A percentile compares a stretch with the other conserved stretches of the same genome.
Evolutionary conservation across 2,329 filamentous ascomycete genomes (phyloP).

Genomic region (Septoria petroselini): DNA sequence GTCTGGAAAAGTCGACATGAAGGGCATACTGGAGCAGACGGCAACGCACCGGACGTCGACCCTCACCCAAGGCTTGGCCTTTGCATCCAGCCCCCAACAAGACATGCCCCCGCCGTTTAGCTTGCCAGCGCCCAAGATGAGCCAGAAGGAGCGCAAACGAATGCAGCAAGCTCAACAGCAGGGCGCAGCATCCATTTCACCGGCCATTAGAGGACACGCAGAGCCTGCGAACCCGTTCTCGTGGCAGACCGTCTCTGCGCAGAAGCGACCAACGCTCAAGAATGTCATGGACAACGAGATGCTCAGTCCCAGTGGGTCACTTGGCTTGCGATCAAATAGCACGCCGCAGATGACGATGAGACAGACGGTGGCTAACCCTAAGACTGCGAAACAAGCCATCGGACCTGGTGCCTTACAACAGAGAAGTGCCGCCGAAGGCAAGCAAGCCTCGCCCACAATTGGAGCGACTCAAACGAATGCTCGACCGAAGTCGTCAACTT

Average conservation of each 20-base stretch:
- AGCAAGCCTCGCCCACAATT: constrained; percentile 12
- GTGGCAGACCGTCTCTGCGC: constrained; percentile 62
- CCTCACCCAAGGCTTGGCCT: constrained; percentile 42
- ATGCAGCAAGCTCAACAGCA: constrained; percentile 64
- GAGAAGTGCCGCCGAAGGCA: constrained; percentile 21
- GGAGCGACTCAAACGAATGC: background rate
- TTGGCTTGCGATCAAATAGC: constrained; percentile 30
- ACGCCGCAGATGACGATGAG: constrained; percentile 59
- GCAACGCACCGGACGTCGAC: constrained; percentile 46
- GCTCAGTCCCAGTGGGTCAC: constrained; percentile 32
- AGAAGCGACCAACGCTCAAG: constrained; percentile 51
- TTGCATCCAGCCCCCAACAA: constrained; percentile 27
- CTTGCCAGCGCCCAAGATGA: constrained; percentile 60
- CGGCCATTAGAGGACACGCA: constrained; percentile 24
- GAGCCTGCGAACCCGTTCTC: constrained; percentile 37
- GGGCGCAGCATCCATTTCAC: constrained; percentile 11
- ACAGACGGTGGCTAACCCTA: constrained; percentile 56
- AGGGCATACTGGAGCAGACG: constrained; percentile 69
- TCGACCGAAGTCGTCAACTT: constrained; percentile 3
- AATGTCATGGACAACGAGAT: constrained; percentile 46
- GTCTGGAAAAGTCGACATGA: constrained; percentile 63
- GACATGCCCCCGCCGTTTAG: constrained; percentile 29
- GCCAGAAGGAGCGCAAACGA: constrained; percentile 88
- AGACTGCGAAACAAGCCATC: constrained; percentile 20
- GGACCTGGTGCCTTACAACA: constrained; percentile 2